Evolutionary conservation across 139 green algal species (phyloP), one percentile per base, ranked within the genome.

Genomic region (Chlamydomonas sp.): DNA sequence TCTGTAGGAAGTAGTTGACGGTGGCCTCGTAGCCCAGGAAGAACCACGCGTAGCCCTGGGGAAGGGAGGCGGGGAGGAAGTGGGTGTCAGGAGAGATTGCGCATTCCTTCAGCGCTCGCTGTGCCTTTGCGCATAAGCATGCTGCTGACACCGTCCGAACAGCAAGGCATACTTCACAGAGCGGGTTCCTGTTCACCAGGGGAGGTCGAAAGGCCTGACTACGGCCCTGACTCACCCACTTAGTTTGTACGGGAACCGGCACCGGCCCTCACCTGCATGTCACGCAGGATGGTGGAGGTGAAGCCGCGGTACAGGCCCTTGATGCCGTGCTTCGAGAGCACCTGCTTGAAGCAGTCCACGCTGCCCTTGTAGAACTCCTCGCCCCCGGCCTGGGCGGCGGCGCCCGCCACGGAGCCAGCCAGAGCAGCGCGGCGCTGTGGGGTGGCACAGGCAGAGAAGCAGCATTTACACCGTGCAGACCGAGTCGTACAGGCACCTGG

Each of bases 21-120:
- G 88, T 93, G 14, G 90, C 90, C 81, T 93, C 90, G 66, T 93
- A 93, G 77, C 85, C 90, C 49, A 91, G 87, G 81, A 93, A 93
- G 90, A 93, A 91, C 90, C 90, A 93, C 49, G 90, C 88, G 69
- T 93, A 93, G 79, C 90, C 90, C 90, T 93, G 84, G 0, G 20
- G 60, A 2, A 74, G 9, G 62, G 12, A 71, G 10, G 12, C 66
- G 66, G n/a, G n/a, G n/a, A n/a, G n/a, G n/a, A n/a, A n/a, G n/a
- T n/a, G n/a, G n/a, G n/a, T n/a, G n/a, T n/a, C n/a, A n/a, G n/a
- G n/a, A n/a, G n/a, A n/a, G n/a, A n/a, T n/a, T n/a, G n/a, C n/a
- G n/a, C n/a, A n/a, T n/a, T n/a, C n/a, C n/a, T n/a, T 49, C 31
- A 49, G 31, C 31, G 31, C 31, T 0, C 31, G 31, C 31, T 0